Base-by-base conservation (phyloP, 768 basidiomycete genomes). In the Phylloporus sp. region DNA sequence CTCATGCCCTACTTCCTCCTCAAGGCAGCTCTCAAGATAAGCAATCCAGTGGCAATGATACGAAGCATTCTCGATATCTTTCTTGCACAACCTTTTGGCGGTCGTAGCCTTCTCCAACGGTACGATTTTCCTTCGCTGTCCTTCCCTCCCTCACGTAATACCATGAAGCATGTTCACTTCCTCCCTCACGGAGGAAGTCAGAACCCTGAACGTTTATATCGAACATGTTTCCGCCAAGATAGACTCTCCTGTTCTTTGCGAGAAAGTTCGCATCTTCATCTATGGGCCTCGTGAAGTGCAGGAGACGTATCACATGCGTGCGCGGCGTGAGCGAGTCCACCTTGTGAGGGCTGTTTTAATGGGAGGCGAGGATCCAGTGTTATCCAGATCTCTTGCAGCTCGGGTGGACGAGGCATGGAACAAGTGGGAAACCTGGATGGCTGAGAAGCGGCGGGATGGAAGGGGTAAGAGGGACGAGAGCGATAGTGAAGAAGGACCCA, bases 1-100 rank as follows among this genome's bases (percentile, higher is more conserved):
- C 72, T 95, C 46, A 97, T 98, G 91, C 97, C 97, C 6, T 99
- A 99, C 68, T 91, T 98, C 62, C 84, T 98, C 76, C 81, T 99
- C 56, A 97, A 93, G 68, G 80, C 91, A 8, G 87, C 92, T 12
- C 72, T 99, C 54, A 87, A 81, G 66, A 91, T 99, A 58, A 94
- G 90, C 50, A 99, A 97, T 70, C 97, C 97, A 2, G 86, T 99
- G 53, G 80, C 82, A 26, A 98, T 98, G 97, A 94, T 98, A 62
- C 82, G 97, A 67, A 85, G 75, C 47, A 78, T 97, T 5, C 77
- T 99, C 53, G 95, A 98, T 62, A 79, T 99, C 36, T 98, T 99
- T 76, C 80, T 98, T 16, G 97, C 97, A 0, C 86, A 95, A 64
- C 97, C 97, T 3, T 99, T 99, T 66, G 97, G 97, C 3, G 91